phyloP scores from a whole-genome alignment of 225 moss, liverwort and hornwort genomes.

The Climacium dendroides region DNA sequence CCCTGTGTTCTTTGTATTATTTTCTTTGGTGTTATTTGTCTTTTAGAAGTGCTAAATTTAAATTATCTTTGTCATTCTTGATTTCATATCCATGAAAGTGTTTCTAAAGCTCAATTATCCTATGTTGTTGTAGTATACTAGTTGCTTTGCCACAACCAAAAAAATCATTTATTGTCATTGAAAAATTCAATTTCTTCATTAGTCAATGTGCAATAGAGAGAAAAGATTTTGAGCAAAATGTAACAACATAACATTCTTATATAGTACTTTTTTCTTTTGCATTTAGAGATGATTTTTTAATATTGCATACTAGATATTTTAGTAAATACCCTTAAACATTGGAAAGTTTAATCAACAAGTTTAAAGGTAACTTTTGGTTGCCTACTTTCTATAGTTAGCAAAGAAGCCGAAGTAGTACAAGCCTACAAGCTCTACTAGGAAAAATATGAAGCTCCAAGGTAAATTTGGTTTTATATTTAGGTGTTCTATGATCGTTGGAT shows the following conservation, averaged over 20 bases:
- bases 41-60: neutral
- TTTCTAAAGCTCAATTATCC: neutral
- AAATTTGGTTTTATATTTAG: neutral
- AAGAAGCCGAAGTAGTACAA: constrained; percentile 82
- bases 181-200: constrained; percentile 62
- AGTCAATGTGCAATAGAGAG: constrained; percentile 57
- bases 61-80: neutral
- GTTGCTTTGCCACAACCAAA: constrained; percentile 53
- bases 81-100: neutral
- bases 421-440: constrained; percentile 66
- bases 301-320: neutral
- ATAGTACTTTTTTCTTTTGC: neutral
- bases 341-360: neutral
- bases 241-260: neutral
- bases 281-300: too few species aligned
- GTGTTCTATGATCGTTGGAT: neutral
- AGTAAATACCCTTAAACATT: neutral
- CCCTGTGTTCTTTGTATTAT: neutral
- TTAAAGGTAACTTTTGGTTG: neutral
- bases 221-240: constrained; percentile 68
- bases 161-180: constrained; percentile 62
- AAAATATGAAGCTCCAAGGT: constrained; percentile 80
- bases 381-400: constrained; percentile 30
- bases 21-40: neutral
- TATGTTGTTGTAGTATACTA: constrained; percentile 24